These are phyloP conservation scores for Coemansia pectinata DNA, from an alignment of 192 early-diverging fungal species.

Conservation along the genomic window DNA sequence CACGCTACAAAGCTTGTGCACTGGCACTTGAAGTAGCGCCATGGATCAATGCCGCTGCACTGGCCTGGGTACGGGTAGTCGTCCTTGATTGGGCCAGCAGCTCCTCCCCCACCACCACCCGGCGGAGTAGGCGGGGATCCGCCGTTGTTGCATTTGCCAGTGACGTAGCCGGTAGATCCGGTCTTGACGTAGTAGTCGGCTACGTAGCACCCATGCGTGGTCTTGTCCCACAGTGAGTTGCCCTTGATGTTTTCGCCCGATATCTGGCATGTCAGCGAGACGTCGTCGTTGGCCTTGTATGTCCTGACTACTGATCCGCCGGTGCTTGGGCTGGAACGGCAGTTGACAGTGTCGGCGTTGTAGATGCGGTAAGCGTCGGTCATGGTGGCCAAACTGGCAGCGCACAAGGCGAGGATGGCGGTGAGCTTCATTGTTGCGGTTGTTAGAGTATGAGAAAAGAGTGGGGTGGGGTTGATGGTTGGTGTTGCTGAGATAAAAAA, in stretches of 20 bases:
- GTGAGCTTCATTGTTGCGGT: conserved; percentile 12
- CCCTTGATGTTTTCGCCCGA: conserved; percentile 35
- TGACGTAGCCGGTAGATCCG: conserved; percentile 32
- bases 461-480: background rate
- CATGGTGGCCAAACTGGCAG: conserved; percentile 8
- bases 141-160: conserved; percentile 15
- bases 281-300: conserved; percentile 24
- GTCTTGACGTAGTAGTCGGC: conserved; percentile 53
- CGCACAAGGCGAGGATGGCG: conserved; percentile 5
- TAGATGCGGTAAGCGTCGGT: conserved; percentile 23
- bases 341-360: conserved; percentile 26
- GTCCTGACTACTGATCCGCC: conserved; percentile 17
- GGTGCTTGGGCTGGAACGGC: conserved; percentile 26
- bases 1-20: conserved; percentile 50
- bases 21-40: conserved; percentile 47
- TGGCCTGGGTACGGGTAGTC: conserved; percentile 44
- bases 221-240: conserved; percentile 50
- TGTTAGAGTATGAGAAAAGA: background rate
- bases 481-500: background rate
- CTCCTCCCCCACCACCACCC: conserved; percentile 11
- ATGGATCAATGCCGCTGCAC: conserved; percentile 39
- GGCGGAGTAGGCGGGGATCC: conserved; percentile 3
- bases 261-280: conserved; percentile 39
- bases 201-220: conserved; percentile 47
- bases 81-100: conserved; percentile 37